Percentiles rank a stretch among this genome's conserved stretches.
phyloP scores from a whole-genome alignment of 768 basidiomycete species.

The Cystobasidiopsis lactophilus region DNA sequence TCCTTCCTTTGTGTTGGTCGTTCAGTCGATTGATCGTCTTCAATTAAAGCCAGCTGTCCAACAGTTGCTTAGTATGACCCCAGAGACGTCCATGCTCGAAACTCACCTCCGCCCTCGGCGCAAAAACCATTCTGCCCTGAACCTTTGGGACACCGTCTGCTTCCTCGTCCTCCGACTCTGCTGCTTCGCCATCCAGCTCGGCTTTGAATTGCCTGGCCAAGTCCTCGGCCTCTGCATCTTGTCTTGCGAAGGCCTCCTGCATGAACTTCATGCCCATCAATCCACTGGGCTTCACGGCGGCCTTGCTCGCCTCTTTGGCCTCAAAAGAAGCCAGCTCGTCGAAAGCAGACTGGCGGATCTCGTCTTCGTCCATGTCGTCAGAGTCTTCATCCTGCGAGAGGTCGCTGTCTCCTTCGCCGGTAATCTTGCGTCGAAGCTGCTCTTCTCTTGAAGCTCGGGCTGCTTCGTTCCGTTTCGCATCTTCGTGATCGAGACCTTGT shows the following conservation, averaged over 20 bases:
- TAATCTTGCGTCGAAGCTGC: constrained; percentile 48
- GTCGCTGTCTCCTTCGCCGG: constrained; percentile 31
- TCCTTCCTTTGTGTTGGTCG: neutral
- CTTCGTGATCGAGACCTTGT: constrained; percentile 27
- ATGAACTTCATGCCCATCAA: constrained; percentile 97
- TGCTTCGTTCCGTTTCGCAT: constrained; percentile 41
- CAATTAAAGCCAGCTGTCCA: neutral
- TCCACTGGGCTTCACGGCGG: constrained; percentile 37
- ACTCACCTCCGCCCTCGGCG: constrained; percentile 16
- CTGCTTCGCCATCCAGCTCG: constrained; percentile 24
- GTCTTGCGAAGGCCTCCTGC: constrained; percentile 65
- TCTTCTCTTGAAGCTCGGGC: constrained; percentile 74
- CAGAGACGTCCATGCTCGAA: neutral
- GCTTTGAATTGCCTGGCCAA: constrained; percentile 52
- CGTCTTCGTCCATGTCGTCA: constrained; percentile 29
- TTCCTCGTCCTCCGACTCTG: constrained; percentile 10
- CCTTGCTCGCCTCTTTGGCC: constrained; percentile 20
- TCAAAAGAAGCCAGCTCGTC: constrained; percentile 44
- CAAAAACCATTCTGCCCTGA: constrained; percentile 27
- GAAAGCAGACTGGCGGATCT: constrained; percentile 46
- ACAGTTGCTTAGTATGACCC: neutral
- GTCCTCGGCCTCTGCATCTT: constrained; percentile 35
- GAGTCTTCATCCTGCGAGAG: constrained; percentile 24
- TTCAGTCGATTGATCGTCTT: neutral
- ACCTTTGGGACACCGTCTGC: constrained; percentile 23